Evolutionary conservation across 495 filamentous ascomycete genomes (phyloP), one percentile per base, ranked within the genome.

Genomic region (Neurospora sp.): DNA sequence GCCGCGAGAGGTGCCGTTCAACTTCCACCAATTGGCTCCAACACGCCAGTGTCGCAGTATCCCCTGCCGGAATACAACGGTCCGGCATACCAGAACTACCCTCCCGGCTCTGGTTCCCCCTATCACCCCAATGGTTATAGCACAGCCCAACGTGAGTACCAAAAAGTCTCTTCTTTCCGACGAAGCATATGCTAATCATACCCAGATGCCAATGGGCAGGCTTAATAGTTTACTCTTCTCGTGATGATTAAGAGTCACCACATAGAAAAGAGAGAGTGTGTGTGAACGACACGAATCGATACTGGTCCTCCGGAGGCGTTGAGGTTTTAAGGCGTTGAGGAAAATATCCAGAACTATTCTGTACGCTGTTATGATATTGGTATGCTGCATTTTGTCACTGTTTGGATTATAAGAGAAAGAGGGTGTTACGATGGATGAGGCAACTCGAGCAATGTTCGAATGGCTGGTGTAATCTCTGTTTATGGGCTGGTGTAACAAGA

Each of bases 1-100:
- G 54, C 54, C 54, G 23, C 27, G 54, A 66, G 54, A 37, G 54
- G 54, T 6, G 54, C 84, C 14, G 85, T 86, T 20, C 93, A 95
- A 79, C 85, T 97, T 23, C 94, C 94, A 27, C 94, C 94, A 10
- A 95, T 97, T 79, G 93, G 92, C 9, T 97, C 96, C 78, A 88
- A 91, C 78, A 86, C 90, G 38, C 84, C 85, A 66, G 54, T 66
- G 12, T 66, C 54, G 60, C 90, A 91, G 72, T 96, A 96, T 78
- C 86, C 89, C 38, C 78, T 90, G 60, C 87, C 91, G 73, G 92
- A 95, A 80, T 93, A 93, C 76, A 83, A 80, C 75, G 77, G 77
- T 8, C 84, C 79, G 73, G 84, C 86, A 69, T 80, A 87, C 71
- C 86, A 87, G 74, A 93, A 91, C 83, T 87, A 88, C 77, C 81